A percentile compares a stretch with the other conserved stretches of the same genome.
These are phyloP conservation scores for Beauveria sp. DNA, from an alignment of 2,329 filamentous ascomycete species.

Conservation along the genomic window DNA sequence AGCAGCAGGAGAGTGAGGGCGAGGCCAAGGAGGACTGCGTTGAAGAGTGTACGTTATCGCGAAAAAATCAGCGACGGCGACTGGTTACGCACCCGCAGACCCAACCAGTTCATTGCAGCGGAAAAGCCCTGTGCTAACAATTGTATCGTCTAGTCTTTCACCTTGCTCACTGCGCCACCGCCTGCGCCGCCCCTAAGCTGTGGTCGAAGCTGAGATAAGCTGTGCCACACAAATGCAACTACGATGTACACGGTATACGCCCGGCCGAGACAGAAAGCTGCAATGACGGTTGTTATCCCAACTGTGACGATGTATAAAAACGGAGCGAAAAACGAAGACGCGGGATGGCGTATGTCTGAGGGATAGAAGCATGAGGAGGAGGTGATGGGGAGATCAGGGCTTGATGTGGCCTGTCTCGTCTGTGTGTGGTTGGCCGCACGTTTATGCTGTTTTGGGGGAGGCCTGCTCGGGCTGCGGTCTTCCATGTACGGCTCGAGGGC, in stretches of 20 bases:
- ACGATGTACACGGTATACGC: neutral
- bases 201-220: constrained; percentile 85
- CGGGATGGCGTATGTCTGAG: neutral
- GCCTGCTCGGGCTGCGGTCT: neutral
- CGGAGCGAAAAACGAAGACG: neutral
- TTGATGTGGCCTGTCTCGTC: neutral
- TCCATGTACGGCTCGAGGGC: constrained; percentile 3
- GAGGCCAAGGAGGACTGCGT: constrained; percentile 88
- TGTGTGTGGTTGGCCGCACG: constrained; percentile 1
- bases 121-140: neutral
- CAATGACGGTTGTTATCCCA: neutral
- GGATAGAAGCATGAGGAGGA: neutral
- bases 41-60: constrained; percentile 83
- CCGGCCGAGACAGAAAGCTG: neutral
- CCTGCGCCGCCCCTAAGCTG: constrained; percentile 93
- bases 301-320: constrained; percentile 8
- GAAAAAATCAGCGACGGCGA: neutral
- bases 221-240: neutral
- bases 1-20: constrained; percentile 55
- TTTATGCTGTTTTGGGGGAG: neutral
- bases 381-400: neutral
- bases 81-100: neutral
- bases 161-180: constrained; percentile 87
- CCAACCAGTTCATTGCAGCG: neutral
- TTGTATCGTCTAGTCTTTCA: constrained; percentile 73